Evolutionary conservation across 2,329 filamentous ascomycete species (phyloP).

Genomic region (Pseudogymnoascus sp.): DNA sequence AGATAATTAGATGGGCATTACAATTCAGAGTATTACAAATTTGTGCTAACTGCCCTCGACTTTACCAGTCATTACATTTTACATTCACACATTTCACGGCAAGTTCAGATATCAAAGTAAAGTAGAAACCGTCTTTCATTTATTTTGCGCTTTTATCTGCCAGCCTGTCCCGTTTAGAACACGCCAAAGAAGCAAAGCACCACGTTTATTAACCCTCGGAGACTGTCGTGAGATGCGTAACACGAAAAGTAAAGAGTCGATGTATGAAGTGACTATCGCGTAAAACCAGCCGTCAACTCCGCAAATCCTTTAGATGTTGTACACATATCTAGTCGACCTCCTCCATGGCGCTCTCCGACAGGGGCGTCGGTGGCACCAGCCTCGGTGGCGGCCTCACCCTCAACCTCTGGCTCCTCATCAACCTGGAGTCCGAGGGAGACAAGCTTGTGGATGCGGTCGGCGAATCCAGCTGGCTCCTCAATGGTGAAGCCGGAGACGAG

Average conservation of each 20-base stretch:
- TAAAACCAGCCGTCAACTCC: conserved; percentile 8
- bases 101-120: neutral
- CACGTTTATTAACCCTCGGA: conserved; percentile 6
- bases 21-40: too few relatives aligned
- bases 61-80: too few relatives aligned
- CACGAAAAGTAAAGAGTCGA: conserved; percentile 9
- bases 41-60: too few relatives aligned
- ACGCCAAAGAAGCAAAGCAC: conserved; percentile 9
- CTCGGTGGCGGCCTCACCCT: conserved; percentile 54
- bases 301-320: conserved; percentile 10
- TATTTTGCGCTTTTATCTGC: conserved; percentile 4
- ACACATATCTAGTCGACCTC: conserved; percentile 79
- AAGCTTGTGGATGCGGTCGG: conserved; percentile 99
- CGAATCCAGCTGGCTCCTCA: conserved; percentile 95
- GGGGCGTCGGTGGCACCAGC: conserved; percentile 49
- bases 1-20: too few relatives aligned
- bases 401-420: conserved; percentile 81
- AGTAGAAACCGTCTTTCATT: conserved; percentile 4
- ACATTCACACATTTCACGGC: neutral
- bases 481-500: conserved; percentile 99
- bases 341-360: conserved; percentile 85
- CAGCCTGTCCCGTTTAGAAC: conserved; percentile 5
- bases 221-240: conserved; percentile 11
- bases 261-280: conserved; percentile 8
- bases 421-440: conserved; percentile 97